Evolutionary conservation across 2,329 filamentous ascomycete genomes (phyloP).

Genomic region (Biscogniauxia sp.): DNA sequence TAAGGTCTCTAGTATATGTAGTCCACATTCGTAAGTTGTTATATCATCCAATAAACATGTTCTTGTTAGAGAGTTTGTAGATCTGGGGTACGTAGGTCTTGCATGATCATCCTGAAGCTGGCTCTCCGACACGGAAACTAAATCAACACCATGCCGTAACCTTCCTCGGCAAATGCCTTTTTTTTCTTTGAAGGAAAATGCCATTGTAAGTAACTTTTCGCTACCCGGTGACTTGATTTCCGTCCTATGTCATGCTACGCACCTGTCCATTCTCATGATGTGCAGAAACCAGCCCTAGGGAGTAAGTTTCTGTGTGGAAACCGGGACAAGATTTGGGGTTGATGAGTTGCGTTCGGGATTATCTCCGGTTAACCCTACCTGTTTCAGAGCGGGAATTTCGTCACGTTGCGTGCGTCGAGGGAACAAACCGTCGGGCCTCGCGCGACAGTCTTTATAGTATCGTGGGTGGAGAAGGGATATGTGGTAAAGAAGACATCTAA

Average conservation of each 20-base stretch:
- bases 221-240: slow-evolving; percentile 1
- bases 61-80: neutral
- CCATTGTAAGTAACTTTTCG: neutral
- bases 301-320: neutral
- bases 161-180: neutral
- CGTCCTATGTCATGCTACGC: slow-evolving; percentile 1
- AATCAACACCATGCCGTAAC: neutral
- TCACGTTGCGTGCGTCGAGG: neutral
- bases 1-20: neutral
- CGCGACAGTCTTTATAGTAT: neutral
- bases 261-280: slow-evolving; percentile 1
- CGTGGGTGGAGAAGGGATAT: neutral
- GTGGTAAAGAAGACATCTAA: neutral
- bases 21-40: neutral
- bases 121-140: slow-evolving; percentile 1
- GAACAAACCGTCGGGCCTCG: neutral
- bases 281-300: neutral
- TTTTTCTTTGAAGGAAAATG: neutral
- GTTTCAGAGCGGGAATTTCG: neutral
- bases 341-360: slow-evolving; percentile 3
- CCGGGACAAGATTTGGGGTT: slow-evolving; percentile 1
- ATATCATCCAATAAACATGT: neutral
- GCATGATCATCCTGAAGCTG: slow-evolving; percentile 7
- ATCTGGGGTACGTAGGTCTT: slow-evolving; percentile 1
- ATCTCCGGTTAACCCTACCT: slow-evolving; percentile 18